Percentiles rank a stretch among this genome's conserved stretches.
phyloP scores from a whole-genome alignment of 2,329 filamentous ascomycete species.

The Mycosphaerella sp. region DNA sequence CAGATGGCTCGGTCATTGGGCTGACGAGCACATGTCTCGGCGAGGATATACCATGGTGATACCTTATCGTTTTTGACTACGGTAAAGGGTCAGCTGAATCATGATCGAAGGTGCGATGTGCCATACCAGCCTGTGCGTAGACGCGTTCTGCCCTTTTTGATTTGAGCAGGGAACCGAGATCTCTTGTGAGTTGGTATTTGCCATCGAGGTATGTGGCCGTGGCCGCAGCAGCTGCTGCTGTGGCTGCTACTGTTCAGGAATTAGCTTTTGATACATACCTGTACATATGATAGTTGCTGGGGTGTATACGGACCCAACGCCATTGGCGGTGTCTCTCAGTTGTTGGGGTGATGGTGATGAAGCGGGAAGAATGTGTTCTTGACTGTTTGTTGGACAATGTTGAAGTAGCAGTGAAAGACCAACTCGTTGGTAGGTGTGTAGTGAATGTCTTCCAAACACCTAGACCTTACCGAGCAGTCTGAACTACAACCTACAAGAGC shows the following conservation, averaged over 20 bases:
- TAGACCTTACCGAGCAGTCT: no score
- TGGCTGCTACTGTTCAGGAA: conserved; percentile 4
- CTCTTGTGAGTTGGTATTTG: conserved; percentile 59
- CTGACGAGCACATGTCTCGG: conserved; percentile 32
- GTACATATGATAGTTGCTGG: neutral
- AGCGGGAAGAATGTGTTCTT: no score
- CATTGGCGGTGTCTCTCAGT: neutral
- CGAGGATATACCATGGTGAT: conserved; percentile 27
- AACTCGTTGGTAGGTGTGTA: no score
- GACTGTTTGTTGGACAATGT: no score
- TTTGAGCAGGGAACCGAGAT: conserved; percentile 45
- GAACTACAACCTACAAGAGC: neutral
- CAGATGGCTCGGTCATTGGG: conserved; percentile 54
- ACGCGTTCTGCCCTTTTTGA: conserved; percentile 41
- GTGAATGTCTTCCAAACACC: no score
- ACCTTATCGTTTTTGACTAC: conserved; percentile 19
- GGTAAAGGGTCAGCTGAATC: neutral
- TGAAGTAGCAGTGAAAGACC: no score
- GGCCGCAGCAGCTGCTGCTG: conserved; percentile 27
- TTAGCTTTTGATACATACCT: neutral
- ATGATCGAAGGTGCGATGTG: conserved; percentile 10
- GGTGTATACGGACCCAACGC: conserved; percentile 1
- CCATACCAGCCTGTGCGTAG: conserved; percentile 45
- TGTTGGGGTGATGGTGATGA: neutral
- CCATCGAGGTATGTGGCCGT: conserved; percentile 58